Conservation (phyloP, 176 grass and related monocot species). For the Calamus simplicifolius region DNA sequence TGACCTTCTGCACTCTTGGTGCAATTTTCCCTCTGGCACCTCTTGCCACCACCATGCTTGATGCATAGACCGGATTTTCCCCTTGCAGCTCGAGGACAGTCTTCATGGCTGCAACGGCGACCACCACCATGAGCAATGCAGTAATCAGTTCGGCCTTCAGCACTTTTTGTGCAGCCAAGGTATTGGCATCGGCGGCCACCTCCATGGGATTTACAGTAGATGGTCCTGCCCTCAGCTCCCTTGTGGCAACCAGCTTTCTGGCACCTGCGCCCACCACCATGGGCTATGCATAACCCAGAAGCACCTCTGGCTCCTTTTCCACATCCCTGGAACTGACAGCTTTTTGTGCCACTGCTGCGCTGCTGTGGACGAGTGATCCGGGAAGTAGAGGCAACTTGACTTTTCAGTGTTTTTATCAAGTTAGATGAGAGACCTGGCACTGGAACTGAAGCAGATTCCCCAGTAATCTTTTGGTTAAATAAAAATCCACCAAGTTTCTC, state of each 20-base stretch:
- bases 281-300: slow-evolving; percentile 71
- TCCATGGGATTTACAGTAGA: slow-evolving; percentile 52
- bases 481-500: slow-evolving; percentile 18
- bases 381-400: slow-evolving; percentile 36
- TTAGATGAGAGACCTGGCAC: slow-evolving; percentile 18
- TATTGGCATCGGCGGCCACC: slow-evolving; percentile 35
- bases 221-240: slow-evolving; percentile 45
- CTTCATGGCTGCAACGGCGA: slow-evolving; percentile 33
- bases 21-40: slow-evolving; percentile 41
- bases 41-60: slow-evolving; percentile 53
- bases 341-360: slow-evolving; percentile 40
- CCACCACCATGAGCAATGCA: slow-evolving; percentile 58
- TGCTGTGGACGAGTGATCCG: slow-evolving; percentile 25
- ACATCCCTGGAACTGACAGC: slow-evolving; percentile 53
- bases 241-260: slow-evolving; percentile 40
- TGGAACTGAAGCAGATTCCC: slow-evolving; percentile 12
- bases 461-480: slow-evolving; percentile 8
- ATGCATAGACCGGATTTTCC: slow-evolving; percentile 51
- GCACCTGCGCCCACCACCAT: slow-evolving; percentile 72
- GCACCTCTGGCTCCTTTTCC: slow-evolving; percentile 79
- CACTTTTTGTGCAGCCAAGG: slow-evolving; percentile 49
- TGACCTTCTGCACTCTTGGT: slow-evolving; percentile 53
- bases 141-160: slow-evolving; percentile 38
- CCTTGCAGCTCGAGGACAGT: slow-evolving; percentile 38
- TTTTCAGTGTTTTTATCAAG: slow-evolving; percentile 21